Base-by-base conservation (phyloP, 2,329 filamentous ascomycete species). In the Anisogramma anomala region DNA sequence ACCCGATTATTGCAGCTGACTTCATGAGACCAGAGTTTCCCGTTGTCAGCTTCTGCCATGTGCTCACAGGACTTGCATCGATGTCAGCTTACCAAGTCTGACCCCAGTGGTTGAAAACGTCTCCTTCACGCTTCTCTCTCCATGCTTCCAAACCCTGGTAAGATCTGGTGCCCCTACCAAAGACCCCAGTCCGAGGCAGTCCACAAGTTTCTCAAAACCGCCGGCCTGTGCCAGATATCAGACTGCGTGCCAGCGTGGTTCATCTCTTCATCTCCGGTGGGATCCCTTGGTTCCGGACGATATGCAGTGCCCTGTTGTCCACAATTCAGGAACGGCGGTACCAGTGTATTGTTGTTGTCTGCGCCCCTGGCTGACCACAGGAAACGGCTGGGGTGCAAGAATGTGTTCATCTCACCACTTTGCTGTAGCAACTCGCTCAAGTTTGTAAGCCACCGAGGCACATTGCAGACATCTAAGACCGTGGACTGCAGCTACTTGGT, bases 281-380 rank as follows among this genome's bases (percentile, higher is more conserved):
- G n/a, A n/a, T n/a, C n/a, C n/a, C n/a, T n/a, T n/a, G n/a, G n/a
- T n/a, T n/a, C n/a, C n/a, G n/a, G n/a, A n/a, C n/a, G n/a, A n/a
- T n/a, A n/a, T n/a, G n/a, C n/a, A n/a, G n/a, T n/a, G n/a, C n/a
- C n/a, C n/a, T n/a, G n/a, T n/a, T n/a, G n/a, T n/a, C n/a, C n/a
- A n/a, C n/a, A n/a, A n/a, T n/a, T n/a, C n/a, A n/a, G n/a, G n/a
- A n/a, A n/a, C n/a, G n/a, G n/a, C n/a, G n/a, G n/a, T n/a, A n/a
- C n/a, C n/a, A n/a, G n/a, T n/a, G n/a, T n/a, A n/a, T n/a, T n/a
- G 22, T 17, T 17, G 19, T 23, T 36, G 31, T 33, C 20, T 30
- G 26, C 32, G 23, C 39, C 40, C 40, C 43, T 39, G 33, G 39
- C 36, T 40, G 36, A 46, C 43, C 32, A 36, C 40, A 46, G 33